A percentile compares a stretch with the other conserved stretches of the same genome.
phyloP scores from a whole-genome alignment of 2,329 filamentous ascomycete genomes.

The Claviceps sp. region DNA sequence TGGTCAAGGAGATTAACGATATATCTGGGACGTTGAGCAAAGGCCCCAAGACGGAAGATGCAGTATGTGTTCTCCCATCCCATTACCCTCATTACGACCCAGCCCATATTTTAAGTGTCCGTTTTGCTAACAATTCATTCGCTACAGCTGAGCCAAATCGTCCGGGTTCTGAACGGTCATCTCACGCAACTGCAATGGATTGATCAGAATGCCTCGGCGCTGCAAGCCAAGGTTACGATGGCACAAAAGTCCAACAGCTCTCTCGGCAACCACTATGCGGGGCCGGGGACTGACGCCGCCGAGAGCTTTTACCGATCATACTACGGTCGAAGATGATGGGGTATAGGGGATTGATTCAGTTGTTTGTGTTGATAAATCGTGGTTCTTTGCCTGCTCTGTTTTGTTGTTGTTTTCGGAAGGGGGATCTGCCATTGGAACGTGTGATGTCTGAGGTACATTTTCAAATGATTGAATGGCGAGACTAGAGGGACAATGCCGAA shows the following conservation, averaged over 20 bases:
- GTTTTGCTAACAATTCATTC: slow-evolving; percentile 7
- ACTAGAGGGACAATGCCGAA: slow-evolving; percentile 5
- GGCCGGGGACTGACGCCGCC: slow-evolving; percentile 54
- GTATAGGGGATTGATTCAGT: background rate
- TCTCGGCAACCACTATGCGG: slow-evolving; percentile 42
- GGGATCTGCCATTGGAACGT: background rate
- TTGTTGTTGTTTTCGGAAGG: background rate
- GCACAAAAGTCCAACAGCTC: slow-evolving; percentile 68
- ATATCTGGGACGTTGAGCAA: slow-evolving; percentile 84
- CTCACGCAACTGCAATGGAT: slow-evolving; percentile 88
- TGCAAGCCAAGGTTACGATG: slow-evolving; percentile 69
- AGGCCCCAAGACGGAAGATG: slow-evolving; percentile 76
- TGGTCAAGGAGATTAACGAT: slow-evolving; percentile 97
- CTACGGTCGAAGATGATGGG: slow-evolving; percentile 52
- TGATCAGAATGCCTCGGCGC: slow-evolving; percentile 65
- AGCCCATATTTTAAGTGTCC: background rate
- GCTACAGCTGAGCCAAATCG: slow-evolving; percentile 78
- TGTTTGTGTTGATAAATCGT: background rate
- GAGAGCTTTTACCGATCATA: slow-evolving; percentile 89
- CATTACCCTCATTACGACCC: background rate
- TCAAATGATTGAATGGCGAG: slow-evolving; percentile 4
- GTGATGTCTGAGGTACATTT: slow-evolving; percentile 1
- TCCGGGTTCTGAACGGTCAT: slow-evolving; percentile 87
- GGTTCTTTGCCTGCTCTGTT: background rate
- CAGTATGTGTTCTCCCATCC: slow-evolving; percentile 41